Evolutionary conservation across 768 basidiomycete species (phyloP).

Genomic region (Amanita rimosa): DNA sequence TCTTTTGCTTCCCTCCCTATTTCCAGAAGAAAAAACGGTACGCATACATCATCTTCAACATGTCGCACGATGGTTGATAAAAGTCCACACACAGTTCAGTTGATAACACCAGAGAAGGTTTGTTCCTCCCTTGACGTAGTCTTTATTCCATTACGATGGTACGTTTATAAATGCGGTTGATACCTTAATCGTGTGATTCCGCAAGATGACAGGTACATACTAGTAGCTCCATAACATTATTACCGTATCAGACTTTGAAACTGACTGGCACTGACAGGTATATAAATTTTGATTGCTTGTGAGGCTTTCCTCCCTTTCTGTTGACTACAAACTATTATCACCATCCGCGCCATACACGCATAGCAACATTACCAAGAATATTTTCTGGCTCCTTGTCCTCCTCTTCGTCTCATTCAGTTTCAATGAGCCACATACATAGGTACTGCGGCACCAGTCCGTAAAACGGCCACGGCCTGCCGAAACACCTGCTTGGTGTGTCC

Average conservation of each 20-base stretch:
- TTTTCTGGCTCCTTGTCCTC: no score
- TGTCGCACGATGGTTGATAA: conserved; percentile 1
- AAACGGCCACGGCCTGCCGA: conserved; percentile 26
- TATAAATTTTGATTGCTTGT: no score
- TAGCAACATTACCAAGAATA: no score
- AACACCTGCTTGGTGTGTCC: conserved; percentile 46
- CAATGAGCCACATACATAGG: neutral
- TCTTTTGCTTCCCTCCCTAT: neutral
- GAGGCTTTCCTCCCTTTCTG: no score
- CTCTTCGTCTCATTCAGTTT: neutral
- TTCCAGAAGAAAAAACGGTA: conserved; percentile 47
- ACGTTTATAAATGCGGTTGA: conserved; percentile 12
- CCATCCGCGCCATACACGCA: no score
- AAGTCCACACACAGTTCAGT: conserved; percentile 35
- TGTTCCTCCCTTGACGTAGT: conserved; percentile 7
- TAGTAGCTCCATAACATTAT: no score
- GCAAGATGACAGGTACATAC: no score
- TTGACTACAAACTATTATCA: no score
- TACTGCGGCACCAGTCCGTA: neutral
- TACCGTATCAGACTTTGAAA: no score
- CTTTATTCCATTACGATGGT: conserved; percentile 58
- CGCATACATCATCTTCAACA: conserved; percentile 15
- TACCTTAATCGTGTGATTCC: neutral
- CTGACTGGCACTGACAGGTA: no score
- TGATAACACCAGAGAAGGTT: conserved; percentile 85